phyloP scores from a whole-genome alignment of 495 filamentous ascomycete genomes.

The Penicillium subrubescens region DNA sequence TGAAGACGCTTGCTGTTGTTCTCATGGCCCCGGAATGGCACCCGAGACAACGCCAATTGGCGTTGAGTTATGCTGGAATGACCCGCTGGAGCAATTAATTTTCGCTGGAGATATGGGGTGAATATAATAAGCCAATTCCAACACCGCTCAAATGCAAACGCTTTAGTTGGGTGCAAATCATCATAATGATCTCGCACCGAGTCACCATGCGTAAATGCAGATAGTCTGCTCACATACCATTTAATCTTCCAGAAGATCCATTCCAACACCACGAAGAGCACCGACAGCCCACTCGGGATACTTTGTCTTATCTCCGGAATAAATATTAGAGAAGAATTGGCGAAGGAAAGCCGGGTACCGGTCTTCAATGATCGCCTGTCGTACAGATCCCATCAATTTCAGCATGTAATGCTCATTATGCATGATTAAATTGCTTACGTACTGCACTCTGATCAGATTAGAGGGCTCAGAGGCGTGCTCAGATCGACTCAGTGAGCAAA shows the following conservation, averaged over 20 bases:
- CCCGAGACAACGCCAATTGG: too few species aligned
- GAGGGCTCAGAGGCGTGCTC: too few species aligned
- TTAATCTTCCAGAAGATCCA: slow-evolving; percentile 66
- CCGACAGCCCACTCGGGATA: slow-evolving; percentile 84
- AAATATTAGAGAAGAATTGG: slow-evolving; percentile 73
- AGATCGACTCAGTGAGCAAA: too few species aligned
- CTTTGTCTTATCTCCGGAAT: slow-evolving; percentile 63
- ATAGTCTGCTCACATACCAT: not conserved
- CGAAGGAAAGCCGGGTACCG: slow-evolving; percentile 76
- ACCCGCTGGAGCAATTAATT: not conserved
- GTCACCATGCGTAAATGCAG: not conserved
- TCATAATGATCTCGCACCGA: not conserved
- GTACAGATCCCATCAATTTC: slow-evolving; percentile 71
- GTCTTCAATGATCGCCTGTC: slow-evolving; percentile 81
- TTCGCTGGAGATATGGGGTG: not conserved
- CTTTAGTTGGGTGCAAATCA: not conserved
- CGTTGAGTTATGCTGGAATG: too few species aligned
- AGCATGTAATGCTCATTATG: slow-evolving; percentile 95
- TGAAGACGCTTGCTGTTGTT: too few species aligned
- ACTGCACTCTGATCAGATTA: too few species aligned
- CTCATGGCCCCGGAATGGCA: too few species aligned
- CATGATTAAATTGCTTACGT: too few species aligned
- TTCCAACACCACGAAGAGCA: slow-evolving; percentile 77
- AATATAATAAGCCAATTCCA: not conserved
- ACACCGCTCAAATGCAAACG: slow-evolving; percentile 7